Evolutionary conservation across 2,329 filamentous ascomycete genomes (phyloP), one percentile per base, ranked within the genome.

Genomic region (Claviceps fusiformis): DNA sequence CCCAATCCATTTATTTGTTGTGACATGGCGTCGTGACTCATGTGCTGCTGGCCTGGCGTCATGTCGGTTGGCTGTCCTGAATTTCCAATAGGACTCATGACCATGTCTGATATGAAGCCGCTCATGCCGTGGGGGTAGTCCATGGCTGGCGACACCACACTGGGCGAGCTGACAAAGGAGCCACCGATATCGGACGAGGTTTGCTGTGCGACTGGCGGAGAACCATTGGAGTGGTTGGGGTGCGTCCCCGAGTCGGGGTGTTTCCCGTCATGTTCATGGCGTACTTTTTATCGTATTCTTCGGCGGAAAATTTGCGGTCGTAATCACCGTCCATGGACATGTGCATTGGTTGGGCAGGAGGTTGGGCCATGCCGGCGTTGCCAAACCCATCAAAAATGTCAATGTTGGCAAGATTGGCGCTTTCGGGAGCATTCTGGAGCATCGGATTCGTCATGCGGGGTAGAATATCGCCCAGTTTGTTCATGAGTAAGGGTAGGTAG

Each of bases 401-500:
- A 10, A 83, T 73, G 56, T 72, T 74, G 63, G 74, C 68, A 45
- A 85, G 71, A 57, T 71, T 70, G 58, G 73, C 61, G 45, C 72
- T 78, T 52, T 84, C 81, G 0, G 82, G 81, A 0, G 78, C 73
- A 19, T 77, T 77, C 58, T 79, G 77, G 15, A 85, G 74, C 72
- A 81, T 77, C 1, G 81, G 82, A 59, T 78, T 81, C 56, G 76
- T 74, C 17, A 85, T 71, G 15, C 75, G 75, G 8, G 86, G 85
- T 3, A 91, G 71, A 3, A 85, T 76, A 46, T 92, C 86, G 58
- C 84, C 78, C 44, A 92, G 79, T 71, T 92, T 93, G 66, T 79
- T 80, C 55, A 93, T 71, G 1, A 95, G 76, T 0, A 95, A 75
- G 3, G 88, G 88, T 15, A 92, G 73, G 65, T 89, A 93, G 53